These are phyloP conservation scores for Aspergillus aculeatus DNA, from an alignment of 2,329 filamentous ascomycete genomes.

Conservation along the genomic window DNA sequence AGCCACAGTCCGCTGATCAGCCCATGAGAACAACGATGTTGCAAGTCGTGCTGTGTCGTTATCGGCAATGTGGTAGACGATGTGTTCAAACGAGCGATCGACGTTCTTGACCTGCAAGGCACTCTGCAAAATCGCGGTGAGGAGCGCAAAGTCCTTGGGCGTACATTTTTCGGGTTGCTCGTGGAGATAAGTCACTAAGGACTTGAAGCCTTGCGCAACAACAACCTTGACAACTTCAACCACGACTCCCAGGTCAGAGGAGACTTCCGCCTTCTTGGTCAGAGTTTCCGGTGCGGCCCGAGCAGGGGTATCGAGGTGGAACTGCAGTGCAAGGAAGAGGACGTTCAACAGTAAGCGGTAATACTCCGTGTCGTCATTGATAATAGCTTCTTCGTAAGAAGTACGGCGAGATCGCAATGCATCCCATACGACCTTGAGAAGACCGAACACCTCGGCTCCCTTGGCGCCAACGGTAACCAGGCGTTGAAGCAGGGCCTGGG, in stretches of 20 bases:
- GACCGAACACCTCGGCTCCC: conserved; percentile 51
- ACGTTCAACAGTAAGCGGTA: conserved; percentile 82
- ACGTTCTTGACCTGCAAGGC: conserved; percentile 76
- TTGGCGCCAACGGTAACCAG: conserved; percentile 60
- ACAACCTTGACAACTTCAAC: conserved; percentile 78
- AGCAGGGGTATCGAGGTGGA: conserved; percentile 39
- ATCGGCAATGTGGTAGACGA: conserved; percentile 66
- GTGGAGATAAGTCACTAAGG: conserved; percentile 78
- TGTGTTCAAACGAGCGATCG: conserved; percentile 67
- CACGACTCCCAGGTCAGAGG: conserved; percentile 56
- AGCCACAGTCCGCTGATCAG: conserved; percentile 73
- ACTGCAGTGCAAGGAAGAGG: conserved; percentile 75
- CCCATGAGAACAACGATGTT: conserved; percentile 87
- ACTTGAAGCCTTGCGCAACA: conserved; percentile 78
- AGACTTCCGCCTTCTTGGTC: conserved; percentile 38
- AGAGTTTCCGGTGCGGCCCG: conserved; percentile 36
- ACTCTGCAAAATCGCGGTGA: conserved; percentile 85
- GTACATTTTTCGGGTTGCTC: conserved; percentile 64
- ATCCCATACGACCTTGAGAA: conserved; percentile 62
- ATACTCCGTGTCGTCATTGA: conserved; percentile 62
- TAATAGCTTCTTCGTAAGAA: conserved; percentile 61
- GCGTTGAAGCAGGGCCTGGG: conserved; percentile 77
- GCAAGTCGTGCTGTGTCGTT: conserved; percentile 75
- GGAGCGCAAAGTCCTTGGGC: conserved; percentile 78
- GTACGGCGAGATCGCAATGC: conserved; percentile 54